These are phyloP conservation scores for Kockovaella imperatae DNA, from an alignment of 768 basidiomycete species.

Conservation along the genomic window DNA sequence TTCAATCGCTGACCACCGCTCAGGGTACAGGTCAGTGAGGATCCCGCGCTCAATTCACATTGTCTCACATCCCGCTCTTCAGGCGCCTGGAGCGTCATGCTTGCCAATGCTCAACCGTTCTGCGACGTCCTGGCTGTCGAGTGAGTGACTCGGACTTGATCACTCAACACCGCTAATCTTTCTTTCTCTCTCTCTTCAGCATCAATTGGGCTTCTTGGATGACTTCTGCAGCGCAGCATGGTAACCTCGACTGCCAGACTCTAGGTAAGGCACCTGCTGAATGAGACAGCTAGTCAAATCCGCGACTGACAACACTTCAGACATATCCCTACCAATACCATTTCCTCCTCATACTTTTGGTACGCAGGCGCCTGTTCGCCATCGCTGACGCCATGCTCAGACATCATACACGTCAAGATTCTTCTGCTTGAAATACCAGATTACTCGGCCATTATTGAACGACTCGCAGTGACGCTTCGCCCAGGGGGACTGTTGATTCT, in stretches of 20 bases:
- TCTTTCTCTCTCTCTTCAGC: conserved; percentile 4
- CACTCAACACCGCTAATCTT: not conserved
- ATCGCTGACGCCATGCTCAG: conserved; percentile 11
- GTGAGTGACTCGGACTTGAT: conserved; percentile 15
- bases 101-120: conserved; percentile 22
- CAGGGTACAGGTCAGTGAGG: conserved; percentile 16
- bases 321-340: conserved; percentile 25
- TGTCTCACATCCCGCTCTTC: not conserved
- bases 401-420: conserved; percentile 40
- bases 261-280: conserved; percentile 14
- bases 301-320: no score
- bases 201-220: conserved; percentile 22
- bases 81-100: conserved; percentile 27
- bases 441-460: conserved; percentile 29
- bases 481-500: conserved; percentile 36
- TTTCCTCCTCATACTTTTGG: conserved; percentile 20
- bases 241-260: conserved; percentile 34
- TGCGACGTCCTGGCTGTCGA: conserved; percentile 29
- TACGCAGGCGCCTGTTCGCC: conserved; percentile 2
- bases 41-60: not conserved
- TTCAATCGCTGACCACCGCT: not conserved
- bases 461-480: conserved; percentile 30
- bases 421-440: conserved; percentile 20
- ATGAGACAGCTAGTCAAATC: not conserved
- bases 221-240: conserved; percentile 7